Conservation (phyloP, 106 monocot genomes). For the Acorus gramineus region DNA sequence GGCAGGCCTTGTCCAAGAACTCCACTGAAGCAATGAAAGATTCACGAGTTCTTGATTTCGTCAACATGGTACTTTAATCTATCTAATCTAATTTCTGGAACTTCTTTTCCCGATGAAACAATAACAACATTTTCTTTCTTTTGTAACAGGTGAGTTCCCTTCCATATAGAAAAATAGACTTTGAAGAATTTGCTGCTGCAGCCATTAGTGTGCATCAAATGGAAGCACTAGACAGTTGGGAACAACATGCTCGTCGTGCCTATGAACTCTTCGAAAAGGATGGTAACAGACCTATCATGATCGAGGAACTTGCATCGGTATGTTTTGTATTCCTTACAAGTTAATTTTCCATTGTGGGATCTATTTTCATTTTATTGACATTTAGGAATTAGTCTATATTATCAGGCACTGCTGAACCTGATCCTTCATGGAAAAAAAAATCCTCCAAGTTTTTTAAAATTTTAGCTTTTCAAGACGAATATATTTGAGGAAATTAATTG, state of each 20-base stretch:
- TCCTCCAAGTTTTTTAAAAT: no score
- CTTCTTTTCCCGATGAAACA: no score
- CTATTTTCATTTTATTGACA: no score
- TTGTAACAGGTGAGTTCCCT: conserved; percentile 67
- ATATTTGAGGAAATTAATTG: no score
- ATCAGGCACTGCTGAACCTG: no score
- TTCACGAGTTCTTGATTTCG: conserved; percentile 87
- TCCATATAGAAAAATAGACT: conserved; percentile 83
- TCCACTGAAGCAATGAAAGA: conserved; percentile 95
- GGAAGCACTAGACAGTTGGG: conserved; percentile 76
- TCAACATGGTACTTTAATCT: conserved; percentile 33
- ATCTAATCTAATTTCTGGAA: no score
- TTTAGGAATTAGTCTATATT: no score
- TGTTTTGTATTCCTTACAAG: not conserved
- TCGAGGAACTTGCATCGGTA: conserved; percentile 99
- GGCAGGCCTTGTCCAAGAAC: conserved; percentile 62
- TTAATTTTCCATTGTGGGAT: no score
- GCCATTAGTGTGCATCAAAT: conserved; percentile 77
- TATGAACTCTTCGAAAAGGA: conserved; percentile 94
- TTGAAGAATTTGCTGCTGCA: conserved; percentile 93
- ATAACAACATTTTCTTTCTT: conserved; percentile 1
- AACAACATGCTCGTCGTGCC: conserved; percentile 73
- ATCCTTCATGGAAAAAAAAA: no score
- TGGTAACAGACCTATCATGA: conserved; percentile 83
- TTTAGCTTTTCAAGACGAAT: no score